Percentiles rank a stretch among this genome's conserved stretches.
Evolutionary conservation across 495 filamentous ascomycete species (phyloP).

Genomic region (Xylaria longipes): DNA sequence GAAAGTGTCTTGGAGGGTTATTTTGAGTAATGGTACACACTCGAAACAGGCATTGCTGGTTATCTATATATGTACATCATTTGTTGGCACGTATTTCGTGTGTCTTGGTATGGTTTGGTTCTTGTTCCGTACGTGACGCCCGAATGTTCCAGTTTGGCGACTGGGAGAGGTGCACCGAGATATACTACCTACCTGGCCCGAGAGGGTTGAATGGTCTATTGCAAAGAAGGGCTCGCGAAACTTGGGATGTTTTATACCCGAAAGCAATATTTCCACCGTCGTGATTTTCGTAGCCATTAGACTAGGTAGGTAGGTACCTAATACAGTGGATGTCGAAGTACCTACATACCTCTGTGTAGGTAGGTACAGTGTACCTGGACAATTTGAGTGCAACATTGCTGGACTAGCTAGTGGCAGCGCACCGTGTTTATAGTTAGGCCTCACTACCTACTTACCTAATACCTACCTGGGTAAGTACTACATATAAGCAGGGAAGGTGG

Average conservation of each 20-base stretch:
- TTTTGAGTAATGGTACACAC: neutral
- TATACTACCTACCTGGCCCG: neutral
- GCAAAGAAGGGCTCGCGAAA: too few species aligned
- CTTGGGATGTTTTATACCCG: neutral
- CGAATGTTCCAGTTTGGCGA: neutral
- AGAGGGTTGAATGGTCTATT: neutral
- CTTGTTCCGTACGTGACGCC: neutral
- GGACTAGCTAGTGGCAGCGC: neutral
- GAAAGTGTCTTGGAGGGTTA: neutral
- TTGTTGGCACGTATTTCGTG: neutral
- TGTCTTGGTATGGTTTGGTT: neutral
- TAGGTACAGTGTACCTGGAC: neutral
- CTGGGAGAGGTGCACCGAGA: neutral
- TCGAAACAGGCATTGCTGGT: neutral
- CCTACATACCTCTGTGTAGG: too few species aligned
- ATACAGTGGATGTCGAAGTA: too few species aligned
- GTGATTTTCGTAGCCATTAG: too few species aligned
- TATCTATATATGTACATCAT: neutral
- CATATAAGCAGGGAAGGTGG: neutral
- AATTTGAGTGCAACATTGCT: neutral
- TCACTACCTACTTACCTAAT: too few species aligned
- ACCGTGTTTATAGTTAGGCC: neutral
- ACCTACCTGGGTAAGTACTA: too few species aligned
- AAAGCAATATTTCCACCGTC: neutral
- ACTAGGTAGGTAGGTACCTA: too few species aligned